A percentile compares a stretch with the other conserved stretches of the same genome.
phyloP scores from a whole-genome alignment of 306 rosid genomes.

The Prunus padus region DNA sequence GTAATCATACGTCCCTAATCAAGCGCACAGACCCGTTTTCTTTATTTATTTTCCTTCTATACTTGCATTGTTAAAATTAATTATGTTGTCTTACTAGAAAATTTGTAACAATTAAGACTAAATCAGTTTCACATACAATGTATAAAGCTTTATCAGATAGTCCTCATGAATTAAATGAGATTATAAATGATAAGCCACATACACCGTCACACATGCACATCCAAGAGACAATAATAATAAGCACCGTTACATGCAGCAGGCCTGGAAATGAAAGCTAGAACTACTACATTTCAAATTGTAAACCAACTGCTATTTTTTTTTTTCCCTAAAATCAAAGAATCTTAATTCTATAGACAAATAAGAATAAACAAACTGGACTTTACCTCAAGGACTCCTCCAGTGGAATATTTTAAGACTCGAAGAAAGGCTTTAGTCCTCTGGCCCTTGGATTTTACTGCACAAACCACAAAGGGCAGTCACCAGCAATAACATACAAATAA shows the following conservation, averaged over 20 bases:
- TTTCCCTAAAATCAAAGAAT: background rate
- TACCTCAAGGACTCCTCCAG: conserved; percentile 94
- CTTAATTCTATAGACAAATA: background rate
- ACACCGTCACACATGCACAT: no score
- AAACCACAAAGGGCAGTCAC: conserved; percentile 22
- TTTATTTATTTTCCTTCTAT: background rate
- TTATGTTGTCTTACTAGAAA: background rate
- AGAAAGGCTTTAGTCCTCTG: conserved; percentile 85
- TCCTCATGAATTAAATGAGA: no score
- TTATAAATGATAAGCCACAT: no score
- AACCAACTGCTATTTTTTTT: background rate
- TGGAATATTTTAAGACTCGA: conserved; percentile 83
- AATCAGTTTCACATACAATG: background rate
- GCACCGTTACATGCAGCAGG: background rate
- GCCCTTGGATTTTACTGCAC: conserved; percentile 67
- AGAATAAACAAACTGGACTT: conserved; percentile 2
- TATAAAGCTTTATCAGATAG: background rate
- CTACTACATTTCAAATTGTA: no score
- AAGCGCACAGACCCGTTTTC: background rate
- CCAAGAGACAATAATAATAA: no score
- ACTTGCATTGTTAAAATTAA: background rate
- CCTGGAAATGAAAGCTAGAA: no score
- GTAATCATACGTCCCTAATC: background rate
- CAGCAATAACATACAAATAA: background rate
- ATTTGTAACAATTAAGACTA: background rate